Percentiles rank a stretch among this genome's conserved stretches.
These are phyloP conservation scores for Galeopsis tetrahit DNA, from an alignment of 257 asterid genomes.

Conservation along the genomic window DNA sequence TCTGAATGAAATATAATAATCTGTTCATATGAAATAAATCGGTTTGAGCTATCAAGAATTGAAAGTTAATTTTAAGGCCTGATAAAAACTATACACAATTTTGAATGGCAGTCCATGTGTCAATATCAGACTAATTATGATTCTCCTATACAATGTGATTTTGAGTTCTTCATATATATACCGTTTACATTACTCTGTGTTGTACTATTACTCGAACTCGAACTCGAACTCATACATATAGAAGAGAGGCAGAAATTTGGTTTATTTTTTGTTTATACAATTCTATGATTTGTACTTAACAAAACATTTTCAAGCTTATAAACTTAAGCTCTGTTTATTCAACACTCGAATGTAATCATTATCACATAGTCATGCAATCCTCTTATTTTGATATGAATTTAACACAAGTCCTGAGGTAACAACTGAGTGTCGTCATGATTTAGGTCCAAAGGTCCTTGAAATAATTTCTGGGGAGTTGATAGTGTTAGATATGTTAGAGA, in stretches of 20 bases:
- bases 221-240: too few species aligned
- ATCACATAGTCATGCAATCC: neutral
- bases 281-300: neutral
- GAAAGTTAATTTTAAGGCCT: neutral
- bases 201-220: neutral
- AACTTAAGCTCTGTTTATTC: neutral
- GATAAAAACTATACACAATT: neutral
- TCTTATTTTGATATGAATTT: neutral
- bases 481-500: neutral
- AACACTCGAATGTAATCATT: neutral
- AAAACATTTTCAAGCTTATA: constrained; percentile 1
- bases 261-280: neutral
- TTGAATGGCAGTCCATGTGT: constrained; percentile 8
- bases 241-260: neutral
- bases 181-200: neutral
- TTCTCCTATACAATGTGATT: neutral
- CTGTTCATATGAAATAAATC: neutral
- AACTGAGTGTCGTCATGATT: neutral
- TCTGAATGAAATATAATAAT: neutral
- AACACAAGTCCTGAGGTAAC: neutral
- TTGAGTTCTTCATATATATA: constrained; percentile 2
- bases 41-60: neutral
- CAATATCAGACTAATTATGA: neutral
- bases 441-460: neutral
- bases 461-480: neutral